phyloP scores from a whole-genome alignment of 108 stramenopile genomes.

The Skeletonema costatum region DNA sequence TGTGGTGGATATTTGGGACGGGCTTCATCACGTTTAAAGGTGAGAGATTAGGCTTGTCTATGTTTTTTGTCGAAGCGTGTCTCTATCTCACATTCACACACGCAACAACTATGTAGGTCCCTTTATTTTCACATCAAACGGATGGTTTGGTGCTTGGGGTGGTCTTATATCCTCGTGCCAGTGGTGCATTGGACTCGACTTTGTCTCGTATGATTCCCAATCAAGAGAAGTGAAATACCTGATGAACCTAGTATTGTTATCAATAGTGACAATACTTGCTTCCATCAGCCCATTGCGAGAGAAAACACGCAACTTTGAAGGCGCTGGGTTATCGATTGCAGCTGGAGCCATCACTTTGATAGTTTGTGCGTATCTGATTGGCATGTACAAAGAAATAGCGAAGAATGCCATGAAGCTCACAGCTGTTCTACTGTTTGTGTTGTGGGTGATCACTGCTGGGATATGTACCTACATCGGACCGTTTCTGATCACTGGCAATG shows the following conservation, averaged over 20 bases:
- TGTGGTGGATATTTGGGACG: conserved; percentile 50
- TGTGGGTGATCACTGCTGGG: conserved; percentile 25
- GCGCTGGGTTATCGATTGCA: conserved; percentile 42
- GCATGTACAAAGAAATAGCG: conserved; percentile 25
- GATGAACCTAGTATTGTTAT: conserved; percentile 22
- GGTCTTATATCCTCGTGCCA: conserved; percentile 23
- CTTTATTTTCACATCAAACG: conserved; percentile 35
- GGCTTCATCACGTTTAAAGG: conserved; percentile 43
- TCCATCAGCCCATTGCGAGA: conserved; percentile 32
- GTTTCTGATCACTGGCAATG: conserved; percentile 30
- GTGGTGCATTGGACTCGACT: conserved; percentile 36
- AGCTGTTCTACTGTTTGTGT: conserved; percentile 25
- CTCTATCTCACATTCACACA: neutral
- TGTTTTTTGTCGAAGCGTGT: neutral
- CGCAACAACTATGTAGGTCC: conserved; percentile 6
- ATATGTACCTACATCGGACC: conserved; percentile 44
- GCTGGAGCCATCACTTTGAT: conserved; percentile 28
- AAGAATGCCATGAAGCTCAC: conserved; percentile 36
- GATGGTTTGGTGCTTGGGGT: conserved; percentile 51
- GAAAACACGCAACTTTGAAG: conserved; percentile 5
- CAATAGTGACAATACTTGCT: conserved; percentile 28
- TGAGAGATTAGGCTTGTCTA: conserved; percentile 12
- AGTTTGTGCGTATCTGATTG: conserved; percentile 15
- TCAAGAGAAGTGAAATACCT: conserved; percentile 21
- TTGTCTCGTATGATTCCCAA: conserved; percentile 15